A percentile compares a stretch with the other conserved stretches of the same genome.
These are phyloP conservation scores for Sclerotinia nivalis DNA, from an alignment of 2,329 filamentous ascomycete species.

Conservation along the genomic window DNA sequence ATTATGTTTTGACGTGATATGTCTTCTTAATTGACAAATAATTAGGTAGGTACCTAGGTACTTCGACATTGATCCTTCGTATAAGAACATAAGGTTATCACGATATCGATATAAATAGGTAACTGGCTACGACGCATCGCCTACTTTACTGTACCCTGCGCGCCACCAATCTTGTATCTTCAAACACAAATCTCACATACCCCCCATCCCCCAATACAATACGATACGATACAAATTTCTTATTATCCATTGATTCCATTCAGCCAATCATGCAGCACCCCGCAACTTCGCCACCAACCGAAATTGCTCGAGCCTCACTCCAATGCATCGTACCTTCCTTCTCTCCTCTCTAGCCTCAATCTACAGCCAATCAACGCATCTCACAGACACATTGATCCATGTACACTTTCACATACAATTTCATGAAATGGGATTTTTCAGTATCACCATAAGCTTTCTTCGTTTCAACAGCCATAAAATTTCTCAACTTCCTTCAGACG, in stretches of 20 bases:
- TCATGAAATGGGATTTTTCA: background rate
- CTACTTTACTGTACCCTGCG: background rate
- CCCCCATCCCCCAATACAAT: background rate
- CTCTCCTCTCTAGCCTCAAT: background rate
- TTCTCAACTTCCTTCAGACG: background rate
- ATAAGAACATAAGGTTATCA: background rate
- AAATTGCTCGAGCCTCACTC: conserved; percentile 16
- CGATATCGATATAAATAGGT: background rate
- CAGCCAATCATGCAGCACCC: background rate
- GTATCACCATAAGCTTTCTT: background rate
- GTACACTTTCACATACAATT: background rate
- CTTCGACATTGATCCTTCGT: background rate
- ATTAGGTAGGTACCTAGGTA: background rate
- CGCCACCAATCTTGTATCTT: background rate
- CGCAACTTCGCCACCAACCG: background rate
- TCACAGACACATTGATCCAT: background rate
- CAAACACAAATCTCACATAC: background rate
- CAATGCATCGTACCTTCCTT: background rate
- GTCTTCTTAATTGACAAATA: background rate
- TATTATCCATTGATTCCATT: background rate
- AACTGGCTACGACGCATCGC: background rate
- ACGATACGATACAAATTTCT: background rate
- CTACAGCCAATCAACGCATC: background rate
- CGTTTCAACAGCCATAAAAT: background rate
- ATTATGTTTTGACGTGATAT: background rate